Percentiles rank a stretch among this genome's conserved stretches.
phyloP scores from a whole-genome alignment of 2,329 filamentous ascomycete genomes.

The Claviceps digitariae region DNA sequence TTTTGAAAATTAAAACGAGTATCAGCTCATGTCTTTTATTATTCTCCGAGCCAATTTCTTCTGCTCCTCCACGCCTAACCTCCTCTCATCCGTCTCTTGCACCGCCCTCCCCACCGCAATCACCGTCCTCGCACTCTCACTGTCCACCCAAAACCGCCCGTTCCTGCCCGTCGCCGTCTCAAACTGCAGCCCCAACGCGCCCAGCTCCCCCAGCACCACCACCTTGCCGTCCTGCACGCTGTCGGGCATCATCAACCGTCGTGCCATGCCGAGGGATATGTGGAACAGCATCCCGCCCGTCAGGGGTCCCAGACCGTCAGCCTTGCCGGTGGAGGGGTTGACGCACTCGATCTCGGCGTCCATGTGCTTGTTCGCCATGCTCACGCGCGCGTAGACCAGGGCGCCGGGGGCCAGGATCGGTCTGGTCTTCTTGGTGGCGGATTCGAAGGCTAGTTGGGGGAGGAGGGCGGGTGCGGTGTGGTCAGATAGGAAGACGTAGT shows the following conservation, averaged over 20 bases:
- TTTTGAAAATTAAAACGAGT: no score
- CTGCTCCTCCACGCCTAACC: slow-evolving; percentile 51
- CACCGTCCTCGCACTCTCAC: slow-evolving; percentile 57
- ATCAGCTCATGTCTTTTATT: slow-evolving; percentile 43
- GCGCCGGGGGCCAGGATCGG: slow-evolving; percentile 63
- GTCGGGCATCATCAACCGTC: slow-evolving; percentile 57
- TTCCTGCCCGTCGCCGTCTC: slow-evolving; percentile 91
- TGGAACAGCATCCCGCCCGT: slow-evolving; percentile 76
- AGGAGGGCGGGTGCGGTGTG: slow-evolving; percentile 54
- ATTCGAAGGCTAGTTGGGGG: slow-evolving; percentile 84
- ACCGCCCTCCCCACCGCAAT: slow-evolving; percentile 69
- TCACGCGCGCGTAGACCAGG: slow-evolving; percentile 79
- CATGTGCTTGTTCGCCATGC: slow-evolving; percentile 65
- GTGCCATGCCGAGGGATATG: slow-evolving; percentile 69
- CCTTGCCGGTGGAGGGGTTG: slow-evolving; percentile 71
- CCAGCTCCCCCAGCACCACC: slow-evolving; percentile 67
- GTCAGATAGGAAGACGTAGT: slow-evolving; percentile 63
- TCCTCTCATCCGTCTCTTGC: slow-evolving; percentile 59
- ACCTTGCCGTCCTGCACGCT: slow-evolving; percentile 49
- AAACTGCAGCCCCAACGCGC: slow-evolving; percentile 63
- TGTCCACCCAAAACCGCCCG: slow-evolving; percentile 83
- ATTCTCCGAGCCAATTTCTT: slow-evolving; percentile 55
- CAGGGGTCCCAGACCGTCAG: slow-evolving; percentile 75
- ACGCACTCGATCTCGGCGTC: slow-evolving; percentile 87
- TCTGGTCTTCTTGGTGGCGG: slow-evolving; percentile 80